Percentiles rank a stretch among this genome's conserved stretches.
phyloP scores from a whole-genome alignment of 1,284 basidiomycete species.

The Porogramme epimiltina region DNA sequence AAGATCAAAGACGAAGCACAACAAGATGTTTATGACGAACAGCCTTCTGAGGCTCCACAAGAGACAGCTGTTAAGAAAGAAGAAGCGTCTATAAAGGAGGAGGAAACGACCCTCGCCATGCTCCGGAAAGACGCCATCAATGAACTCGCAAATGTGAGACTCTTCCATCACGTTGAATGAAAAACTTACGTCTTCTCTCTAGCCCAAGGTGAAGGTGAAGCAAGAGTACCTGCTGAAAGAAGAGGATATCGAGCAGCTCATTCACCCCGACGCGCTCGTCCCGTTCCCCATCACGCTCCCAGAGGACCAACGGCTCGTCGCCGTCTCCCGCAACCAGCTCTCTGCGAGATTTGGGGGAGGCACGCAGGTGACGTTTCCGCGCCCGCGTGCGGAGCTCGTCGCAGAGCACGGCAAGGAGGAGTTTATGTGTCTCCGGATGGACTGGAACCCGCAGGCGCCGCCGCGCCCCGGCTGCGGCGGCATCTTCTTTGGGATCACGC shows the following conservation, averaged over 20 bases:
- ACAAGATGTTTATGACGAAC: too few species aligned
- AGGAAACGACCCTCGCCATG: too few species aligned
- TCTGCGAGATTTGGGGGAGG: conserved; percentile 37
- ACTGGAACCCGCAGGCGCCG: conserved; percentile 39
- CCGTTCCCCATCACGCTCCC: conserved; percentile 17
- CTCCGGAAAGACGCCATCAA: too few species aligned
- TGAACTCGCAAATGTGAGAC: too few species aligned
- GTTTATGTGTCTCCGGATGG: conserved; percentile 38
- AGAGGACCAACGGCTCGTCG: neutral
- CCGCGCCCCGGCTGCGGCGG: conserved; percentile 38
- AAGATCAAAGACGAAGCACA: too few species aligned
- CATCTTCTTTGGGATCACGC: conserved; percentile 30
- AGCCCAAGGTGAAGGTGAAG: conserved; percentile 13
- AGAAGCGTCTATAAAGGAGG: too few species aligned
- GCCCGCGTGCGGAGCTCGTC: conserved; percentile 23
- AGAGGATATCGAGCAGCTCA: conserved; percentile 11
- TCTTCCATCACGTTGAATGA: too few species aligned
- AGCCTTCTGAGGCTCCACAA: too few species aligned
- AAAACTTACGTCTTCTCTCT: too few species aligned
- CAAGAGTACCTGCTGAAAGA: conserved; percentile 14
- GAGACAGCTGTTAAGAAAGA: too few species aligned
- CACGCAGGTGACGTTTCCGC: conserved; percentile 32
- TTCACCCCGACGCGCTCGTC: conserved; percentile 5
- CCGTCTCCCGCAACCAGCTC: conserved; percentile 34
- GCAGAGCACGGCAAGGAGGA: conserved; percentile 31